phyloP scores from a whole-genome alignment of 1,284 basidiomycete genomes.

The Marasmius fiardii region DNA sequence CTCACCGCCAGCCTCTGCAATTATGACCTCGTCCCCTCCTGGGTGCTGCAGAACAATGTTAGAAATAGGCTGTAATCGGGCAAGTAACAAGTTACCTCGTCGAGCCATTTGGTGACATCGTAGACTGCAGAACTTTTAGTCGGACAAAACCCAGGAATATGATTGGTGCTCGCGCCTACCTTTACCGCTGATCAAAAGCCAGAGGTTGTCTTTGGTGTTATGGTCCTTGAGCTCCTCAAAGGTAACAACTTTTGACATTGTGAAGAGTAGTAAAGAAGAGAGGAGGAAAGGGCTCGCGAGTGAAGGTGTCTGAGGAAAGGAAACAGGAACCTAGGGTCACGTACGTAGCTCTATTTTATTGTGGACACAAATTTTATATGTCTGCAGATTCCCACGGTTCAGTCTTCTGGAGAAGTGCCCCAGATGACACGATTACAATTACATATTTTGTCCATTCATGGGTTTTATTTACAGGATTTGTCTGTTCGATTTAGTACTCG shows the following conservation, averaged over 20 bases:
- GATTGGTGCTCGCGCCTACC: constrained; percentile 45
- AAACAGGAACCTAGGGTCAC: constrained; percentile 6
- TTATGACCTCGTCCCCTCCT: constrained; percentile 95
- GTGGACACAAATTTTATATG: constrained; percentile 5
- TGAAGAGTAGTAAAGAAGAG: constrained; percentile 19
- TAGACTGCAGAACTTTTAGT: constrained; percentile 68
- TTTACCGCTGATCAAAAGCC: constrained; percentile 81
- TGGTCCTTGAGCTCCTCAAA: constrained; percentile 75
- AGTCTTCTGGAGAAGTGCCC: neutral
- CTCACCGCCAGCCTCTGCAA: constrained; percentile 86
- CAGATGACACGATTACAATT: neutral
- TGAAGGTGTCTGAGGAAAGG: constrained; percentile 14
- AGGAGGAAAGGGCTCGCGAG: constrained; percentile 18
- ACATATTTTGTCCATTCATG: neutral
- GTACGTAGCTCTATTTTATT: too few species aligned
- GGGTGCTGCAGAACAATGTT: constrained; percentile 65
- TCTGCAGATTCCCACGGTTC: constrained; percentile 15
- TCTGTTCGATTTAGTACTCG: constrained; percentile 71
- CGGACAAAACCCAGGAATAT: constrained; percentile 29
- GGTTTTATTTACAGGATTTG: constrained; percentile 21
- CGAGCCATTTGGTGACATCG: constrained; percentile 91
- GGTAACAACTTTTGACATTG: constrained; percentile 54
- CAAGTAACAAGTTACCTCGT: constrained; percentile 67
- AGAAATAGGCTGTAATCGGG: neutral
- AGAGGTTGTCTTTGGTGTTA: constrained; percentile 71